phyloP scores from a whole-genome alignment of 2,329 filamentous ascomycete species.

The Cercospora sojina region DNA sequence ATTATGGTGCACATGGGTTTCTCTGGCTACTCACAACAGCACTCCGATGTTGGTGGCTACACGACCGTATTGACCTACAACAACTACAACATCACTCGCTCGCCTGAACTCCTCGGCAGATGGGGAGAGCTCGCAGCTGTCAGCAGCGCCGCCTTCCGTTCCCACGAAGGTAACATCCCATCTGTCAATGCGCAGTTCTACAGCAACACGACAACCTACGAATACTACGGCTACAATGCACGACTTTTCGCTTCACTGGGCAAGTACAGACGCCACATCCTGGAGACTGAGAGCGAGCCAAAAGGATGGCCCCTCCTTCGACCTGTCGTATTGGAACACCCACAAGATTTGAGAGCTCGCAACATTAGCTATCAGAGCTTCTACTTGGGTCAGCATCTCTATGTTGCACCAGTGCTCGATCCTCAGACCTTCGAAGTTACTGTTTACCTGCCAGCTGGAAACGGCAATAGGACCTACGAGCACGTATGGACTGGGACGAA shows the following conservation, averaged over 20 bases:
- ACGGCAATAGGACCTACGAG: conserved; percentile 27
- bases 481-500: conserved; percentile 31
- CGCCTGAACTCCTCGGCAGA: conserved; percentile 39
- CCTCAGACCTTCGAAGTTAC: conserved; percentile 25
- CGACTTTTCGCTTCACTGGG: conserved; percentile 40
- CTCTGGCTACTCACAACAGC: conserved; percentile 39
- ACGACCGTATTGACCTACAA: conserved; percentile 36
- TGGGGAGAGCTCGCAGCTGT: conserved; percentile 42
- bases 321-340: conserved; percentile 31
- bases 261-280: conserved; percentile 36
- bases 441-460: conserved; percentile 30
- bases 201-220: conserved; percentile 38
- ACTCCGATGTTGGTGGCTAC: conserved; percentile 42
- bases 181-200: conserved; percentile 42
- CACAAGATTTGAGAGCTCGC: conserved; percentile 26
- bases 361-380: conserved; percentile 35
- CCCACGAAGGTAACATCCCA: conserved; percentile 43
- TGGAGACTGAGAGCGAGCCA: conserved; percentile 31
- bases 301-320: conserved; percentile 35
- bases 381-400: conserved; percentile 32
- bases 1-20: conserved; percentile 41
- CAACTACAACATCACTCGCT: conserved; percentile 38
- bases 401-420: conserved; percentile 36
- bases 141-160: conserved; percentile 39
- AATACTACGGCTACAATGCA: conserved; percentile 41